Evolutionary conservation across 305 asterid species (phyloP).

Genomic region (Andrographis paniculata): DNA sequence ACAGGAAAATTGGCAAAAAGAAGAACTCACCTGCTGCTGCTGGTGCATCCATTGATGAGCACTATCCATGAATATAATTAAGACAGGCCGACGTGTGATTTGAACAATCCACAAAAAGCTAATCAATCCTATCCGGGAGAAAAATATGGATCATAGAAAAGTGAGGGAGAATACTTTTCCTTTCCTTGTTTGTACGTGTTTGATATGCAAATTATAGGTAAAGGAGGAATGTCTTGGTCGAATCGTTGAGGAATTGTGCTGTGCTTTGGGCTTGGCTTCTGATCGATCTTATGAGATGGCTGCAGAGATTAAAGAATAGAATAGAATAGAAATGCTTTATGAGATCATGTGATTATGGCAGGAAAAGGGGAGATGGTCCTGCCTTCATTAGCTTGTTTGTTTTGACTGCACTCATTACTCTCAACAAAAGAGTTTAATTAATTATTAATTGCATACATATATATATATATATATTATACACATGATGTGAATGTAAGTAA

Average conservation of each 20-base stretch:
- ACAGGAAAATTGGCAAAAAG: background rate
- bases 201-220: constrained; percentile 37
- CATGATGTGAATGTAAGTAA: background rate
- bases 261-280: too few species aligned
- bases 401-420: constrained; percentile 54
- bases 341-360: constrained; percentile 55
- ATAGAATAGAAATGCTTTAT: constrained; percentile 37
- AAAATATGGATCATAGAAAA: too few species aligned
- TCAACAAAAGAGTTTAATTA: constrained; percentile 6
- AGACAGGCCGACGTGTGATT: too few species aligned
- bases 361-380: constrained; percentile 17
- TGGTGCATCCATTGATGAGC: constrained; percentile 67
- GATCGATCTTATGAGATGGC: constrained; percentile 36
- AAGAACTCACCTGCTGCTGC: background rate
- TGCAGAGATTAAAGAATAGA: too few species aligned
- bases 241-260: too few species aligned
- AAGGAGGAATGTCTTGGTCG: constrained; percentile 21
- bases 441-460: background rate
- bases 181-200: constrained; percentile 30
- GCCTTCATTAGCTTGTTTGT: constrained; percentile 57
- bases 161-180: too few species aligned
- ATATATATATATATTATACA: background rate
- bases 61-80: constrained; percentile 52
- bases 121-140: too few species aligned
- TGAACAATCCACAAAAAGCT: constrained; percentile 22